Conservation (phyloP, 225 moss, liverwort and hornwort genomes). For the Polytrichum commune region DNA sequence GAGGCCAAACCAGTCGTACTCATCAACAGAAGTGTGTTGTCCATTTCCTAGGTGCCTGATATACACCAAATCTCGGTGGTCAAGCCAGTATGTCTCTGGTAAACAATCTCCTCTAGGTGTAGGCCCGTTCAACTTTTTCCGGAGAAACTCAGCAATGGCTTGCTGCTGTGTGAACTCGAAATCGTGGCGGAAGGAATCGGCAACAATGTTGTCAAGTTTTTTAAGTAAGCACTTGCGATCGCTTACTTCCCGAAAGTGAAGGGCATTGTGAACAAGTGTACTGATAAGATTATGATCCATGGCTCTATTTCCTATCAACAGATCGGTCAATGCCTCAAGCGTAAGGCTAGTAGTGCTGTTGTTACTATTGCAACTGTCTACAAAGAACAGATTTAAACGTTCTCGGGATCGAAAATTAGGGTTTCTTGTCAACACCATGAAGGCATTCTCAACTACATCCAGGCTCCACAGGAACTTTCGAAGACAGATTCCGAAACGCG, state of each 20-base stretch:
- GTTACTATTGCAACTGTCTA: slow-evolving; percentile 22
- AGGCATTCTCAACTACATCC: slow-evolving; percentile 48
- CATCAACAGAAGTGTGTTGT: slow-evolving; percentile 23
- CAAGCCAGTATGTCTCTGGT: slow-evolving; percentile 37
- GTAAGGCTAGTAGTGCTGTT: slow-evolving; percentile 20
- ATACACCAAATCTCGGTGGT: slow-evolving; percentile 20
- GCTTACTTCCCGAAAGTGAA: slow-evolving; percentile 41
- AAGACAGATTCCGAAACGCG: slow-evolving; percentile 34
- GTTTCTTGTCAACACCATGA: slow-evolving; percentile 49
- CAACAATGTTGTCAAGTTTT: slow-evolving; percentile 25
- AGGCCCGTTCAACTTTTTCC: slow-evolving; percentile 26
- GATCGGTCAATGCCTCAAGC: slow-evolving; percentile 33
- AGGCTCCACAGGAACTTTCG: slow-evolving; percentile 44
- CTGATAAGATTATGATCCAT: slow-evolving; percentile 34
- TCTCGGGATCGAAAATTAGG: slow-evolving; percentile 46
- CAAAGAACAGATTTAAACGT: slow-evolving; percentile 44
- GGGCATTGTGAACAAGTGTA: slow-evolving; percentile 28
- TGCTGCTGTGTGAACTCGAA: slow-evolving; percentile 44
- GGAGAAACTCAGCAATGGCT: slow-evolving; percentile 27
- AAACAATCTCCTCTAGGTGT: slow-evolving; percentile 16
- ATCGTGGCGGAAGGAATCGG: slow-evolving; percentile 41
- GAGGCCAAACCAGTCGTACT: slow-evolving; percentile 43
- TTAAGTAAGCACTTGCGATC: slow-evolving; percentile 26
- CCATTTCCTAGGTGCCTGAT: slow-evolving; percentile 38
- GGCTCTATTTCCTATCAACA: slow-evolving; percentile 39